phyloP scores from a whole-genome alignment of 1,284 basidiomycete species.

The Ustilago xerochloae region DNA sequence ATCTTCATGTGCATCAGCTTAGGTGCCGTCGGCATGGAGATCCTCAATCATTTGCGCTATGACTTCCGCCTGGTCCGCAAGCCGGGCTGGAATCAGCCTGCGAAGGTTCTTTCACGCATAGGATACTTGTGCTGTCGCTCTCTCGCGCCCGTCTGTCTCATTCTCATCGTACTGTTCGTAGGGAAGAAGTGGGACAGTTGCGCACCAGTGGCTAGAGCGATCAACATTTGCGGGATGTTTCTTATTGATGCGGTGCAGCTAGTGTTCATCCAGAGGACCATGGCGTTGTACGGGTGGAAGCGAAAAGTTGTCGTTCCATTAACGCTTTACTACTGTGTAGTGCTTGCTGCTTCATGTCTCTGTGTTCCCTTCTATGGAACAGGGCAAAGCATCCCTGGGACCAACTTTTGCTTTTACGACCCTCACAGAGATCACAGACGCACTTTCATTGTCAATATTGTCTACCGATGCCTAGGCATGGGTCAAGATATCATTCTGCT shows the following conservation, averaged over 20 bases:
- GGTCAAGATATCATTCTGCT: constrained; percentile 28
- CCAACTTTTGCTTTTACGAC: constrained; percentile 34
- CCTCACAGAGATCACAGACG: constrained; percentile 8
- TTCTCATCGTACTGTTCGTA: constrained; percentile 19
- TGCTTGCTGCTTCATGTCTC: constrained; percentile 6
- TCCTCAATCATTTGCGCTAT: constrained; percentile 31
- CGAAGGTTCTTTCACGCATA: constrained; percentile 28
- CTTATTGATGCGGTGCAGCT: constrained; percentile 25
- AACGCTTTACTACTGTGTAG: constrained; percentile 8
- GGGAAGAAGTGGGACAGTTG: constrained; percentile 19
- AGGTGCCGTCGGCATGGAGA: constrained; percentile 25
- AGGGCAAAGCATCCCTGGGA: constrained; percentile 21
- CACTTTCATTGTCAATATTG: constrained; percentile 11
- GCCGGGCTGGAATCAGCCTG: constrained; percentile 28
- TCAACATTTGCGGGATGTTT: constrained; percentile 26
- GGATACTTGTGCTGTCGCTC: constrained; percentile 34
- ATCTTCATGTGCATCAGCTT: constrained; percentile 33
- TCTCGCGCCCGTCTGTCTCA: constrained; percentile 9
- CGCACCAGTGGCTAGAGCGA: constrained; percentile 7
- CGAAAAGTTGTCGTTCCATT: constrained; percentile 23
- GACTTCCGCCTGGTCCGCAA: constrained; percentile 36
- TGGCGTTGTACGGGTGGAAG: constrained; percentile 39
- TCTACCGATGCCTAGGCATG: constrained; percentile 28
- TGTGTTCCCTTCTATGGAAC: constrained; percentile 30
- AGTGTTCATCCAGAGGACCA: constrained; percentile 38